Evolutionary conservation across 805 yeast species (phyloP).

Genomic region (Myxozyma mucilagina): DNA sequence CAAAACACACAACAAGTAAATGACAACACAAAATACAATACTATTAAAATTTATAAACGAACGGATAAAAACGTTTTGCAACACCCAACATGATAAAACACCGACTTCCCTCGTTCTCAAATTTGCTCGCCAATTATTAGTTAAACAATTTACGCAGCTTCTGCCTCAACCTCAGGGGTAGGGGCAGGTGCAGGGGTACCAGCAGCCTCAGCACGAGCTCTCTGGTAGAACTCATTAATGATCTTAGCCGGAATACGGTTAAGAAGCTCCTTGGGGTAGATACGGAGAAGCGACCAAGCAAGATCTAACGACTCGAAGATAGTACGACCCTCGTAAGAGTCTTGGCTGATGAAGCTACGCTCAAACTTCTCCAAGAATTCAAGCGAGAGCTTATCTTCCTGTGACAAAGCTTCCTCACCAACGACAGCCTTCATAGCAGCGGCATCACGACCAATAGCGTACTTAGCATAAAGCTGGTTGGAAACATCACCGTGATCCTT

Average conservation of each 20-base stretch:
- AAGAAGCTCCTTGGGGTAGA: slow-evolving; percentile 97
- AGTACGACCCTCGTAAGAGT: slow-evolving; percentile 94
- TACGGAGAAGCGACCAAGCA: slow-evolving; percentile 97
- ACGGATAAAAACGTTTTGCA: slow-evolving; percentile 13
- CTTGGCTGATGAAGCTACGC: slow-evolving; percentile 91
- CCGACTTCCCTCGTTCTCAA: slow-evolving; percentile 3
- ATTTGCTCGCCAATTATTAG: background rate
- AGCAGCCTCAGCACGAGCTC: slow-evolving; percentile 30
- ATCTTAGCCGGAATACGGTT: slow-evolving; percentile 99
- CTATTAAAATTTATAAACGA: slow-evolving; percentile 5
- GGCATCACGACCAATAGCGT: slow-evolving; percentile 99
- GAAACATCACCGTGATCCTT: slow-evolving; percentile 99
- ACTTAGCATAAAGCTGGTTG: slow-evolving; percentile 97
- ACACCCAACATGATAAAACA: slow-evolving; percentile 20
- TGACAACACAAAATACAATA: slow-evolving; percentile 8
- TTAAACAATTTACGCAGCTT: slow-evolving; percentile 8
- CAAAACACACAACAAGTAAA: background rate
- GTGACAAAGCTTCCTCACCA: slow-evolving; percentile 98
- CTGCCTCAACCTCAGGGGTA: slow-evolving; percentile 10
- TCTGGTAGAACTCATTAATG: slow-evolving; percentile 88
- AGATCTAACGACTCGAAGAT: slow-evolving; percentile 94
- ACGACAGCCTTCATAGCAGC: slow-evolving; percentile 99
- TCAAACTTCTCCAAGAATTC: slow-evolving; percentile 98
- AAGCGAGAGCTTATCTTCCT: slow-evolving; percentile 94
- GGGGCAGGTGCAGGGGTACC: slow-evolving; percentile 22